Base-by-base conservation (phyloP, 2,329 filamentous ascomycete species). In the Aspergillus sp. region DNA sequence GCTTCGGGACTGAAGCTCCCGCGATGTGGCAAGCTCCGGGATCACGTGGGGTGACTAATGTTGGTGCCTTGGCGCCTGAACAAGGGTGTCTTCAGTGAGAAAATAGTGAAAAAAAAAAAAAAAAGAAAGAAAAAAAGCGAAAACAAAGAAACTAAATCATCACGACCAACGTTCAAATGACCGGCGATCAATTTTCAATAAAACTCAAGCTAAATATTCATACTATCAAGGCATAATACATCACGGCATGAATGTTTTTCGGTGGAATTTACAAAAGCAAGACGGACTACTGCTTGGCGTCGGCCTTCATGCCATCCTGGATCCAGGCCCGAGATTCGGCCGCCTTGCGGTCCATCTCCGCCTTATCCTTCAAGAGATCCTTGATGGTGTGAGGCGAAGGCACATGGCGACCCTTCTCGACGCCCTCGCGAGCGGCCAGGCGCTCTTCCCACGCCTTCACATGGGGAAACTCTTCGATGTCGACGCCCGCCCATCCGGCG, bases 361-460 rank as follows among this genome's bases (percentile, higher is more conserved):
- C 71, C 66, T 83, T 83, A 67, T 86, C 79, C 69, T 81, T 81
- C 51, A 85, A 57, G 56, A 89, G 74, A 24, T 89, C 86, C 67
- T 82, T 87, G 68, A 86, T 81, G 9, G 71, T 82, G 68, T 92
- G 85, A 31, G 77, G 83, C 11, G 83, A 80, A 3, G 91, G 91
- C 12, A 94, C 86, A 76, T 94, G 82, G 57, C 87, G 81, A 20
- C 91, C 92, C 75, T 88, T 90, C 77, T 94, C 86, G 18, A 93
- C 84, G 2, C 82, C 91, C 0, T 89, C 87, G 1, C 91, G 84
- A 64, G 84, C 81, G 16, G 87, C 80, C 77, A 96, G 83, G 61
- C 81, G 83, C 66, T 90, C 84, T 62, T 94, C 82, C 92, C 92
- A 96, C 42, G 86, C 86, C 70, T 91, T 86, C 62, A 96, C 73